Base-by-base conservation (phyloP, 495 filamentous ascomycete species). In the Daldinia grandis region DNA sequence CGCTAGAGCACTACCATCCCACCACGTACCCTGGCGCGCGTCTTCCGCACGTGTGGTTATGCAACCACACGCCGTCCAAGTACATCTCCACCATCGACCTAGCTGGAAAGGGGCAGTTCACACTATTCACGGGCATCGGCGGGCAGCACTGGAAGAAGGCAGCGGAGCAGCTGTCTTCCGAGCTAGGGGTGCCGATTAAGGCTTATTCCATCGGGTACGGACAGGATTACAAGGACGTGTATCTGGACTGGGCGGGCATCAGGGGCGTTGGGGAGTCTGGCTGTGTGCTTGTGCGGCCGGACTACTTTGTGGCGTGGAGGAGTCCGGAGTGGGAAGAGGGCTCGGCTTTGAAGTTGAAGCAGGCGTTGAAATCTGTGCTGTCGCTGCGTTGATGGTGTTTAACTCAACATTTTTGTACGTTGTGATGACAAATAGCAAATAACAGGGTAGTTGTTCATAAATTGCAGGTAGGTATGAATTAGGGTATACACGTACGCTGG, bases 231-330 rank as follows among this genome's bases (percentile, higher is more conserved):
- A 47, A 47, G 42, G 42, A 47, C 42, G 10, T 47, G 14, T 47
- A 47, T 24, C 42, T 47, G 19, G 42, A 24, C 42, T 47, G 42
- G 42, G 42, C 19, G 9, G 42, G 19, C 8, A 47, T 47, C 7
- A 47, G 42, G 21, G 42, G 42, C 42, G 42, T 47, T 21, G 42
- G 5, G 21, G 42, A 47, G 17, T 47, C 42, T 47, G 42, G 42
- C 42, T 47, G 42, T 10, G 42, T 47, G 17, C 42, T 47, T 21
- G 42, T 24, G 21, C 8, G 42, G 42, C 42, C 42, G 17, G 42
- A 47, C 42, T 47, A 47, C 42, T 47, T 47, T 12, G 42, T 47
- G 42, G 42, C 17, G n/a, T 47, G 42, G 42, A 24, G 42, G 42
- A 47, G 42, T 24, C 42, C 42, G 19, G 14, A 21, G 19, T 47